Evolutionary conservation across 1,284 basidiomycete genomes (phyloP).

Genomic region (Leccinum huronense): DNA sequence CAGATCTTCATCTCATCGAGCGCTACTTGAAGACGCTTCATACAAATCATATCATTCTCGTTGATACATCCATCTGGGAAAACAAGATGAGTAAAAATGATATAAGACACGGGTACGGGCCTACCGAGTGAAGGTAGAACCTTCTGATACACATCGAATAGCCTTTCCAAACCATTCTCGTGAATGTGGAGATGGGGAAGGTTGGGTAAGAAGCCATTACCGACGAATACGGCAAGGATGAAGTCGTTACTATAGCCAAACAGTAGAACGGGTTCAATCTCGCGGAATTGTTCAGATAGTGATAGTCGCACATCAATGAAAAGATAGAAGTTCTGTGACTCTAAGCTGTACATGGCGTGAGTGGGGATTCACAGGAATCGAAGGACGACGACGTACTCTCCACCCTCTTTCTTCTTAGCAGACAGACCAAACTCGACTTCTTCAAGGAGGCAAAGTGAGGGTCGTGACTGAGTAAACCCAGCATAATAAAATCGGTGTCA

Average conservation of each 20-base stretch:
- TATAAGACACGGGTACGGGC: constrained; percentile 22
- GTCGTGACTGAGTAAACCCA: constrained; percentile 95
- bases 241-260: constrained; percentile 93
- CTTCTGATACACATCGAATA: constrained; percentile 96
- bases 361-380: background rate
- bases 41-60: constrained; percentile 83
- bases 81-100: constrained; percentile 3
- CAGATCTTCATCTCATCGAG: constrained; percentile 85
- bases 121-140: constrained; percentile 78
- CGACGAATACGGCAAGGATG: constrained; percentile 94
- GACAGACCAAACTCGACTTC: constrained; percentile 97
- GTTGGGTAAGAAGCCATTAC: constrained; percentile 97
- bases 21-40: constrained; percentile 80
- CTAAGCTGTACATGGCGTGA: constrained; percentile 51
- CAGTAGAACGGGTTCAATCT: constrained; percentile 56
- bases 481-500: constrained; percentile 98
- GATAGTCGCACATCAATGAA: constrained; percentile 94
- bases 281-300: constrained; percentile 77
- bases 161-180: constrained; percentile 88
- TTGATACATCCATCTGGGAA: constrained; percentile 87
- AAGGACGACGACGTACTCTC: constrained; percentile 49
- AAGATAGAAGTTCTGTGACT: constrained; percentile 91
- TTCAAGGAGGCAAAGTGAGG: constrained; percentile 97
- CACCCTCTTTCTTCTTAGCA: constrained; percentile 66
- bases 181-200: constrained; percentile 97